phyloP scores from a whole-genome alignment of 148 eudicot genomes.

The Camellia japonica region DNA sequence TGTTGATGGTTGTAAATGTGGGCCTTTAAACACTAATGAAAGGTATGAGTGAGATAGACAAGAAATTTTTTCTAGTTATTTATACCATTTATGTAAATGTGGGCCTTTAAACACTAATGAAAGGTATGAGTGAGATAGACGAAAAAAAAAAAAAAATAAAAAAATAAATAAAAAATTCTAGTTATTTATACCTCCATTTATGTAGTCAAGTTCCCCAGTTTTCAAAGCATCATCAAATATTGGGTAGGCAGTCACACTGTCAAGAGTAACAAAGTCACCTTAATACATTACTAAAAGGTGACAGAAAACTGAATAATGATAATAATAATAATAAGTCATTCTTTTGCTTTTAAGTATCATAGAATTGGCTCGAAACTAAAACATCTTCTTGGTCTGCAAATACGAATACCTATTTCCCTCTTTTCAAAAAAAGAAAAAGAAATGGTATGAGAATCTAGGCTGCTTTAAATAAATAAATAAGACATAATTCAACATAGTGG shows the following conservation, averaged over 20 bases:
- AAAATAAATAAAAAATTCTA: no score
- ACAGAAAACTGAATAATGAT: neutral
- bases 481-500: neutral
- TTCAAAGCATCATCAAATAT: constrained; percentile 57
- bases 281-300: neutral
- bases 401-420: no score
- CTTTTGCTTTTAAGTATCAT: neutral
- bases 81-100: no score
- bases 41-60: neutral
- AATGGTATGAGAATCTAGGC: neutral
- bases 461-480: neutral
- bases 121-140: no score
- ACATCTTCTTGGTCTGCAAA: neutral
- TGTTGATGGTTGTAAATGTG: neutral
- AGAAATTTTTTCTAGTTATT: no score
- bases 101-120: no score
- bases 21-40: neutral
- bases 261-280: neutral
- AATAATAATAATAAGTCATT: neutral
- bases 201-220: constrained; percentile 91
- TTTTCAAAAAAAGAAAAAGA: neutral
- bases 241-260: constrained; percentile 77
- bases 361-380: neutral
- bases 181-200: constrained; percentile 71
- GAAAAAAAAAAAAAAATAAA: neutral